These are phyloP conservation scores for Ocimum tenuiflorum DNA, from an alignment of 257 asterid genomes.

Conservation along the genomic window DNA sequence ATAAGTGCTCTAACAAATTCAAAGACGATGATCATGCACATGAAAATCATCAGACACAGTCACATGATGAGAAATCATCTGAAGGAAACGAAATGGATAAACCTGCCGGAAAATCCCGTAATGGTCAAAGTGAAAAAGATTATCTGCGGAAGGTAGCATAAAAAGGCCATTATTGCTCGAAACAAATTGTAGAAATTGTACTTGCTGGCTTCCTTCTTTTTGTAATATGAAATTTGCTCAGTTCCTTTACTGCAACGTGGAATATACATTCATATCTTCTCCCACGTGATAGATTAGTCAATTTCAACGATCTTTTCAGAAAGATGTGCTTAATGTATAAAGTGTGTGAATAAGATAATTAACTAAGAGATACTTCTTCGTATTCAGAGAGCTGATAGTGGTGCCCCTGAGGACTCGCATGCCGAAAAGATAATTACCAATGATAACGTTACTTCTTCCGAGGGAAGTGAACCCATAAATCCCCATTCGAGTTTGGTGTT, in stretches of 20 bases:
- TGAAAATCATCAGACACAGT: conserved; percentile 34
- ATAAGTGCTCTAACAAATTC: conserved; percentile 40
- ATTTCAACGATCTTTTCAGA: background rate
- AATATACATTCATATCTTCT: background rate
- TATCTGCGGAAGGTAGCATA: conserved; percentile 63
- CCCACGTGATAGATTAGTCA: conserved; percentile 10
- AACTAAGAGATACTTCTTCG: background rate
- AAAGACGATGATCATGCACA: conserved; percentile 41
- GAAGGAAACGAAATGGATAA: conserved; percentile 31
- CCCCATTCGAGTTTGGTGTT: conserved; percentile 75
- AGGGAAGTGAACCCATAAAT: conserved; percentile 34
- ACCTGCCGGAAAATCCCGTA: conserved; percentile 29
- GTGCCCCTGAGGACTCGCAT: conserved; percentile 30
- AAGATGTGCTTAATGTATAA: background rate
- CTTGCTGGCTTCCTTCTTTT: background rate
- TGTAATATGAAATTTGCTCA: background rate
- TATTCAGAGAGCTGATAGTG: conserved; percentile 51
- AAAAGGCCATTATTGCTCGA: background rate
- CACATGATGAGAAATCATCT: conserved; percentile 33
- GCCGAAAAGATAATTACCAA: conserved; percentile 30
- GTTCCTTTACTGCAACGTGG: background rate
- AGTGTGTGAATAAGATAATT: background rate
- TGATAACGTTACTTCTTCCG: conserved; percentile 21
- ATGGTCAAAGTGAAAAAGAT: conserved; percentile 30
- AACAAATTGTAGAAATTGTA: background rate